Evolutionary conservation across 306 rosid species (phyloP).

Genomic region (Sicyos baderoa): DNA sequence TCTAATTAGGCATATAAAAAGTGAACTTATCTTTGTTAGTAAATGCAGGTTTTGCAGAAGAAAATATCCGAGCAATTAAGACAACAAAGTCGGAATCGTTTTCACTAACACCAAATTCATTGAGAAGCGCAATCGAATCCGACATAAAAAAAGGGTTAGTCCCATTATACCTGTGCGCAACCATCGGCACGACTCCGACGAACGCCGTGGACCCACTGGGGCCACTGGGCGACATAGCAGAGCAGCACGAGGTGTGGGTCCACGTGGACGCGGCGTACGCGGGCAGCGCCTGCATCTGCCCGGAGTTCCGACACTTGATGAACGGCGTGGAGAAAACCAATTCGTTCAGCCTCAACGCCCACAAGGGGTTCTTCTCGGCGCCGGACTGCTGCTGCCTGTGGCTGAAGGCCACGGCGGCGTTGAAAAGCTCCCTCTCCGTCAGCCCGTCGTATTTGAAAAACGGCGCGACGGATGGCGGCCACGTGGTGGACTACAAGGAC

Average conservation of each 20-base stretch:
- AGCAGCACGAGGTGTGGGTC: too few species aligned
- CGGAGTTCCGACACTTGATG: too few species aligned
- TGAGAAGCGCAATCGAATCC: not conserved
- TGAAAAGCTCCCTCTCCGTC: slow-evolving; percentile 11
- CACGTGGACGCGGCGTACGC: too few species aligned
- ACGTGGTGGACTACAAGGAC: slow-evolving; percentile 31
- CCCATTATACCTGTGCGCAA: slow-evolving; percentile 31
- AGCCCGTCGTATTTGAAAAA: slow-evolving; percentile 19
- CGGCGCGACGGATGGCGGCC: slow-evolving; percentile 8
- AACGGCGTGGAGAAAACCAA: slow-evolving; percentile 26
- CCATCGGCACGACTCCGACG: not conserved
- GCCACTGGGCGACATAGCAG: too few species aligned
- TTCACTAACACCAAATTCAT: slow-evolving; percentile 17
- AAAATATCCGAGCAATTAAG: slow-evolving; percentile 18
- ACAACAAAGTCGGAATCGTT: slow-evolving; percentile 22
- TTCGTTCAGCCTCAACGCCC: slow-evolving; percentile 37
- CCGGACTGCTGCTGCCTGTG: slow-evolving; percentile 36
- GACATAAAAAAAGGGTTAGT: slow-evolving; percentile 24
- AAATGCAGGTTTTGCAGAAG: slow-evolving; percentile 23
- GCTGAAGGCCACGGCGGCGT: slow-evolving; percentile 12
- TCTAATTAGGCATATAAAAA: too few species aligned
- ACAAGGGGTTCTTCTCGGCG: slow-evolving; percentile 33
- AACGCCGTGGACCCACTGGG: too few species aligned
- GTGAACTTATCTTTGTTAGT: too few species aligned
- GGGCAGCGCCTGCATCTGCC: too few species aligned